phyloP scores from a whole-genome alignment of 495 filamentous ascomycete genomes.

The Physcia stellaris region DNA sequence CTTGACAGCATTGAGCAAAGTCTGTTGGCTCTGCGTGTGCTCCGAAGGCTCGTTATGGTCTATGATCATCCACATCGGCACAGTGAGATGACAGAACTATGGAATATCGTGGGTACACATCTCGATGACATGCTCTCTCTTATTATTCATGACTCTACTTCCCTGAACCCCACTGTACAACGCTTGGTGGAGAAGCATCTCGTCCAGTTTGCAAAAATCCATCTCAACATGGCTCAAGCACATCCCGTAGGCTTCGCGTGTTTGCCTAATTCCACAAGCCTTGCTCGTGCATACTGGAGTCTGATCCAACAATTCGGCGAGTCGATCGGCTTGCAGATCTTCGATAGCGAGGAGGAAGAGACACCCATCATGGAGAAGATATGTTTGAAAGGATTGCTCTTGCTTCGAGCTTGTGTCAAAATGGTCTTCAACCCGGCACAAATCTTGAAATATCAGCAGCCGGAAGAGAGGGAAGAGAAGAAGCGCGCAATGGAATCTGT shows the following conservation, averaged over 20 bases:
- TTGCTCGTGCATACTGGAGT: conserved; percentile 73
- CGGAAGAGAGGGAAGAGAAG: conserved; percentile 53
- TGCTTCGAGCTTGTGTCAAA: conserved; percentile 70
- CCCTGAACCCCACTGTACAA: conserved; percentile 18
- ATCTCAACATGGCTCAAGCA: conserved; percentile 62
- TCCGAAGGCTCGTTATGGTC: conserved; percentile 67
- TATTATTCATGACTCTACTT: conserved; percentile 7
- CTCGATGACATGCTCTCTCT: conserved; percentile 52
- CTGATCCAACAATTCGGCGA: conserved; percentile 64
- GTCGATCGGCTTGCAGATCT: conserved; percentile 44
- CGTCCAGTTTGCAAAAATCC: conserved; percentile 79
- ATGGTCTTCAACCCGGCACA: conserved; percentile 69
- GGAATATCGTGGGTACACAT: conserved; percentile 56
- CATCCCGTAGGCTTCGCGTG: conserved; percentile 71
- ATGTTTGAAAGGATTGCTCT: conserved; percentile 62
- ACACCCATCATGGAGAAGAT: conserved; percentile 58
- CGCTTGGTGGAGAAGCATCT: conserved; percentile 67
- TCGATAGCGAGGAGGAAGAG: conserved; percentile 35
- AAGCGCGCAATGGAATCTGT: conserved; percentile 47
- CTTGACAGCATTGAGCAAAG: conserved; percentile 57
- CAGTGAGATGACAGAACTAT: conserved; percentile 58
- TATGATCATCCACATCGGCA: conserved; percentile 75
- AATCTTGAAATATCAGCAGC: conserved; percentile 66
- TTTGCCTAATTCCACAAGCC: conserved; percentile 59
- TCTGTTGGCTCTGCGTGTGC: conserved; percentile 59